A percentile compares a stretch with the other conserved stretches of the same genome.
Evolutionary conservation across 768 basidiomycete species (phyloP).

Genomic region (Dentipellis fragilis): DNA sequence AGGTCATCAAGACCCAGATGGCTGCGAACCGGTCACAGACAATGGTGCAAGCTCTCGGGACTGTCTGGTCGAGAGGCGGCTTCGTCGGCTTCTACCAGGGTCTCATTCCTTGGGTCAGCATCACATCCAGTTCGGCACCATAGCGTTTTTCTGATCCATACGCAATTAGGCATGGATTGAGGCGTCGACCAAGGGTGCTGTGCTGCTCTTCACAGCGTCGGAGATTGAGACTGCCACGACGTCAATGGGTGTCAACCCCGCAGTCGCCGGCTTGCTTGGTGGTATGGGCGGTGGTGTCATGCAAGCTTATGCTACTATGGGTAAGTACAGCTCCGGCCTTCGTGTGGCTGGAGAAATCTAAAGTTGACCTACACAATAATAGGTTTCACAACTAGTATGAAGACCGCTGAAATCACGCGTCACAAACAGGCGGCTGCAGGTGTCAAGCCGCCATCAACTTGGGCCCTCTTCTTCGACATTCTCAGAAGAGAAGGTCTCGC

Average conservation of each 20-base stretch:
- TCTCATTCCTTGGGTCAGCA: slow-evolving; percentile 91
- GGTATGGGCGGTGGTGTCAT: slow-evolving; percentile 97
- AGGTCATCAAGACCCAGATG: slow-evolving; percentile 99
- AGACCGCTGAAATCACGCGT: slow-evolving; percentile 95
- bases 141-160: not conserved
- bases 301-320: slow-evolving; percentile 99
- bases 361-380: not conserved
- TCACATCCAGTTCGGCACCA: not conserved
- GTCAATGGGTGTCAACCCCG: slow-evolving; percentile 65
- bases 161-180: slow-evolving; percentile 89
- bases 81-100: slow-evolving; percentile 91
- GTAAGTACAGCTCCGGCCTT: slow-evolving; percentile 36
- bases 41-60: slow-evolving; percentile 76
- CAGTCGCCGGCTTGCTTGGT: slow-evolving; percentile 79
- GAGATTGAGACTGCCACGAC: slow-evolving; percentile 76
- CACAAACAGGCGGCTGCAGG: slow-evolving; percentile 85
- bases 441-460: slow-evolving; percentile 82
- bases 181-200: slow-evolving; percentile 95
- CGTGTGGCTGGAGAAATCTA: not conserved
- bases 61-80: slow-evolving; percentile 91
- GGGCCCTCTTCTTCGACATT: slow-evolving; percentile 91
- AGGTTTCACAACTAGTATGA: slow-evolving; percentile 99
- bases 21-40: slow-evolving; percentile 90
- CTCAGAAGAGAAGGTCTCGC: slow-evolving; percentile 87
- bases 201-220: slow-evolving; percentile 90